Base-by-base conservation (phyloP, 257 asterid species). In the Gentiana macrophylla region DNA sequence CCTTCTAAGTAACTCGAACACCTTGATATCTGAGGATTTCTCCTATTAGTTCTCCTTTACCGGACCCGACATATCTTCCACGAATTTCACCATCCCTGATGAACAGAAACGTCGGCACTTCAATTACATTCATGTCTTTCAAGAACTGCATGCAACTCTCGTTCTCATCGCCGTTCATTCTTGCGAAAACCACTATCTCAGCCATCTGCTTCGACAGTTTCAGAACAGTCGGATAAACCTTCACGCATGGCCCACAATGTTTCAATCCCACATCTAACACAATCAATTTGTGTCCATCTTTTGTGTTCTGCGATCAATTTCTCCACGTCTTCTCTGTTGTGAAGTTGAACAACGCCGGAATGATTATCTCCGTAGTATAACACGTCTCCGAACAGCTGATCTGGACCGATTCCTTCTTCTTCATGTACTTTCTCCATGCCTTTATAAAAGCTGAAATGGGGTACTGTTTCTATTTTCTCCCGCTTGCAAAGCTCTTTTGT, bases 81-180 rank as follows among this genome's bases (percentile, higher is more conserved):
- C 70, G 6, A 46, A 91, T 87, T 49, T 79, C 56, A 0, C 95
- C 98, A 10, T 91, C 94, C 66, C 92, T 76, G 3, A 91, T 87
- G 77, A 91, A 91, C 93, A 91, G 57, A 62, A 91, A 91, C 4
- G 98, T 91, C 0, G 98, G 98, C 63, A 91, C 98, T 51, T 91
- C 94, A 60, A 87, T 66, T 52, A 91, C 96, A 2, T 87, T 45
- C 96, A 83, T 85, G 37, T 91, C 96, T 53, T 71, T 60, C 95
- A 91, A 70, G 72, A 91, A 91, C 70, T 79, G 53, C 98, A 91
- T 91, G 49, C 98, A 91, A 68, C 98, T 87, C 0, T 91, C 94
- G 13, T 91, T 91, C 72, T 91, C 98, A 57, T 91, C 98, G 0
- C 98, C 98, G 53, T 91, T 91, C 98, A 91, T 91, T 65, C 98